Evolutionary conservation across 768 basidiomycete genomes (phyloP), one percentile per base, ranked within the genome.

Genomic region (Suillus hirtellus): DNA sequence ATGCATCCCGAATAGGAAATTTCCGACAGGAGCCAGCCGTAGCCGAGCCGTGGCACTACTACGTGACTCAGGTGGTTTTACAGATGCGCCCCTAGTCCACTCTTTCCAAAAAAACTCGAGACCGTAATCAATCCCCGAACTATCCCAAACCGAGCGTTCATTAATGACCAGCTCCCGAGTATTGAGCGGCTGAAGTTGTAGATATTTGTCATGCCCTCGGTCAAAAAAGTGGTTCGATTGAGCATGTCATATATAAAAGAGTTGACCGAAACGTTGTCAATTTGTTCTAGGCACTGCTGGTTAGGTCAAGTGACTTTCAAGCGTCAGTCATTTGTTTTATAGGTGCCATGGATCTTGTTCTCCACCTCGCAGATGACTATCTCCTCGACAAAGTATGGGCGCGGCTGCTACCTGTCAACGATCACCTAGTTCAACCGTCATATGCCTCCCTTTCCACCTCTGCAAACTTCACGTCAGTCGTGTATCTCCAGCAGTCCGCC

Each of bases 371-470:
- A 47, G 95, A 98, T 78, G 83, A 89, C 38, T 82, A 82, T 71
- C 34, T 91, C 54, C 81, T 97, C 68, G 96, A 98, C 85, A 78
- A 77, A 54, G 74, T 88, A n/a, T 98, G 90, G 84, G 87, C 92
- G 3, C 80, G 79, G 59, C 73, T 93, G 65, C 79, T 95, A 56
- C 96, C 95, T 3, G 75, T 85, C 64, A 62, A 63, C 46, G 67
- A 71, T 66, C 79, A 80, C 37, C 79, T 82, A n/a, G 81, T 81
- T 68, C 72, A 76, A 17, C 17, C 65, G 1, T 68, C 31, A 31
- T 31, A 5, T 31, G 31, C 31, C 31, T 31, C 31, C 31, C 31
- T 31, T 31, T 31, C 31, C 31, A 5, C 31, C 5, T 31, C 47
- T n/a, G 47, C 37, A 42, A 85, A 85, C 61, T 76, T 75, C 52